These are phyloP conservation scores for Eucalyptus erythrocorys DNA, from an alignment of 345 rosid species.

Conservation along the genomic window DNA sequence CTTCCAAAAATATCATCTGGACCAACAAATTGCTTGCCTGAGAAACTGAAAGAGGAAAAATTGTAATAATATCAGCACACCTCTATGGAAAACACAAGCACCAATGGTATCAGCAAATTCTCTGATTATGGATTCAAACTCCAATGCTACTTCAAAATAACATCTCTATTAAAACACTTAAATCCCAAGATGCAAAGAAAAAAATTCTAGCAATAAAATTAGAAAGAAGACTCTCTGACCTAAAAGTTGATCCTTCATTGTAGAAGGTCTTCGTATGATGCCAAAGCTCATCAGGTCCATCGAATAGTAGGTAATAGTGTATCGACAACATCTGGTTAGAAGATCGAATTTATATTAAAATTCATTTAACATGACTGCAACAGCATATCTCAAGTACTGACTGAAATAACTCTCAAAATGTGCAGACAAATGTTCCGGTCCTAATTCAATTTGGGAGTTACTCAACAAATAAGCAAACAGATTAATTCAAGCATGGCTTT, in stretches of 20 bases:
- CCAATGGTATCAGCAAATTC: neutral
- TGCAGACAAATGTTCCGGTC: neutral
- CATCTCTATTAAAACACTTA: neutral
- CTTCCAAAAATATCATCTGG: constrained; percentile 39
- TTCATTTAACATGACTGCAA: neutral
- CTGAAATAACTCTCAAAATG: neutral
- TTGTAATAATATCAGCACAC: neutral
- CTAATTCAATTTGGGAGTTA: neutral
- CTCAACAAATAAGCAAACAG: neutral
- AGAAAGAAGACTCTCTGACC: constrained; percentile 26
- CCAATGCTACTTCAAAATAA: neutral
- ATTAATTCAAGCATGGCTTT: neutral
- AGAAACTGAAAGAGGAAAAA: constrained; percentile 25
- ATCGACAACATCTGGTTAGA: constrained; percentile 73
- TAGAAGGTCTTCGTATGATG: constrained; percentile 56
- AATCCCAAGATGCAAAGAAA: neutral
- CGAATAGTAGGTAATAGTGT: constrained; percentile 87
- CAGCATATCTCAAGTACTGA: neutral
- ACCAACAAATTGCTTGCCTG: constrained; percentile 43
- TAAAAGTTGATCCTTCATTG: constrained; percentile 52
- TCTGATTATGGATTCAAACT: neutral
- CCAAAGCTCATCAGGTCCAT: constrained; percentile 86
- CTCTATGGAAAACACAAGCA: neutral
- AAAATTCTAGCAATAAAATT: neutral
- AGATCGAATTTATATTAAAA: neutral